Evolutionary conservation across 2,329 filamentous ascomycete genomes (phyloP).

Genomic region (Phoma sp.): DNA sequence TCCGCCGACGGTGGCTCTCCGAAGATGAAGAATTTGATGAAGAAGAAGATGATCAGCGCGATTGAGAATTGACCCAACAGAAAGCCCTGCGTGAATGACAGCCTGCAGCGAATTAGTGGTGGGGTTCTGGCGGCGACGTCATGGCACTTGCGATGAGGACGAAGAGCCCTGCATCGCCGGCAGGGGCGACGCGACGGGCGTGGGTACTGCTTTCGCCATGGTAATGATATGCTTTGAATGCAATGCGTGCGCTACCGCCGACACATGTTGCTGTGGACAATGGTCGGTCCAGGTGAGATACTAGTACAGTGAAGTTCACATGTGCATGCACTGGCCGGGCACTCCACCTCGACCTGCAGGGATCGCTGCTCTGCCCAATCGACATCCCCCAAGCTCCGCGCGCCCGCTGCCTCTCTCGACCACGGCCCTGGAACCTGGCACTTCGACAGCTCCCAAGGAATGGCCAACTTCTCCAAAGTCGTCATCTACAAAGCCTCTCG

Average conservation of each 20-base stretch:
- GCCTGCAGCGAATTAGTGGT: constrained; percentile 55
- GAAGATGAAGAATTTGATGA: constrained; percentile 99
- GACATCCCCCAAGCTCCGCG: not conserved
- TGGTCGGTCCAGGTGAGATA: not conserved
- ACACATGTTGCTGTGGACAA: not conserved
- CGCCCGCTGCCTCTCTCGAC: not conserved
- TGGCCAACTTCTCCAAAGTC: constrained; percentile 23
- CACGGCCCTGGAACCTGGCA: not conserved
- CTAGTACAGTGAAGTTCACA: not conserved
- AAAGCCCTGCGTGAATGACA: constrained; percentile 93
- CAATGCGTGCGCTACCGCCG: not conserved
- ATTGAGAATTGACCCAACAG: constrained; percentile 93
- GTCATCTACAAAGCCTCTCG: constrained; percentile 20
- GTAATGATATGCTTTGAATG: not conserved
- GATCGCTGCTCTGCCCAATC: not conserved
- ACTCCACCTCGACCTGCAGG: not conserved
- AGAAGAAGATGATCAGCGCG: constrained; percentile 86
- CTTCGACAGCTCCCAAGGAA: not conserved
- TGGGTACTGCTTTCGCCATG: constrained; percentile 25
- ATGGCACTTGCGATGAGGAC: constrained; percentile 23
- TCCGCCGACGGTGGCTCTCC: constrained; percentile 88
- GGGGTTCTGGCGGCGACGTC: constrained; percentile 2
- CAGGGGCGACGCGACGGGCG: constrained; percentile 16
- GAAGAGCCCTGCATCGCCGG: constrained; percentile 26
- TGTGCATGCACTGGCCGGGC: not conserved